These are phyloP conservation scores for Pichia kudriavzevii DNA, from an alignment of 1,139 yeast genomes.

Conservation along the genomic window DNA sequence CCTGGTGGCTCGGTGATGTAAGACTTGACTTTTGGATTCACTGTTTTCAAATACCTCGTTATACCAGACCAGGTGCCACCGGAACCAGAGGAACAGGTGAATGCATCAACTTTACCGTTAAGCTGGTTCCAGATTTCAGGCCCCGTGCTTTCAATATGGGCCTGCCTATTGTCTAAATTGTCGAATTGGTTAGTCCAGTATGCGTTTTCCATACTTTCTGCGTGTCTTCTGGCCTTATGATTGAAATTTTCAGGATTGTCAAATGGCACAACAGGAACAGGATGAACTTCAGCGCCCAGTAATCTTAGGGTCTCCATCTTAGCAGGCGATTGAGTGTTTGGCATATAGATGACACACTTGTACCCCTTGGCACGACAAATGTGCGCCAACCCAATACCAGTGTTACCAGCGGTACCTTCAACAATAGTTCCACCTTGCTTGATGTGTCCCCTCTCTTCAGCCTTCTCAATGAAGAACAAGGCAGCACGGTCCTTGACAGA, in stretches of 20 bases:
- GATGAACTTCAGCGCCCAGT: slow-evolving; percentile 79
- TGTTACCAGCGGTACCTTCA: slow-evolving; percentile 73
- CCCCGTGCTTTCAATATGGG: slow-evolving; percentile 87
- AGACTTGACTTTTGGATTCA: slow-evolving; percentile 33
- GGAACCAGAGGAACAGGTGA: slow-evolving; percentile 85
- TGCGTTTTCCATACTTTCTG: slow-evolving; percentile 64
- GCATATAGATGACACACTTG: slow-evolving; percentile 82
- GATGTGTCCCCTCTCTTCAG: slow-evolving; percentile 58
- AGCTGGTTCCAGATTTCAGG: slow-evolving; percentile 92
- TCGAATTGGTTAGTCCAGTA: slow-evolving; percentile 93
- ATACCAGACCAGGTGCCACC: slow-evolving; percentile 89
- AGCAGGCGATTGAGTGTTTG: slow-evolving; percentile 74
- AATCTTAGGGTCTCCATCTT: slow-evolving; percentile 66
- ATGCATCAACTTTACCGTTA: slow-evolving; percentile 72
- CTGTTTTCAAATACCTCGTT: slow-evolving; percentile 63
- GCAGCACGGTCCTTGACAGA: slow-evolving; percentile 92
- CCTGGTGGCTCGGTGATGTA: slow-evolving; percentile 93
- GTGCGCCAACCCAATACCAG: slow-evolving; percentile 88
- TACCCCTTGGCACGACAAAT: slow-evolving; percentile 79
- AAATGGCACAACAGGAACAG: slow-evolving; percentile 85
- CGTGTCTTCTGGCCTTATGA: slow-evolving; percentile 79
- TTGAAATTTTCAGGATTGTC: slow-evolving; percentile 77
- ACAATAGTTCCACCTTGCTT: slow-evolving; percentile 55
- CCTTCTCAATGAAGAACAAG: slow-evolving; percentile 65
- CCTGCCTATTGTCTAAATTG: slow-evolving; percentile 77